Evolutionary conservation across 768 basidiomycete species (phyloP).

Genomic region (Sarcodon aspratus): DNA sequence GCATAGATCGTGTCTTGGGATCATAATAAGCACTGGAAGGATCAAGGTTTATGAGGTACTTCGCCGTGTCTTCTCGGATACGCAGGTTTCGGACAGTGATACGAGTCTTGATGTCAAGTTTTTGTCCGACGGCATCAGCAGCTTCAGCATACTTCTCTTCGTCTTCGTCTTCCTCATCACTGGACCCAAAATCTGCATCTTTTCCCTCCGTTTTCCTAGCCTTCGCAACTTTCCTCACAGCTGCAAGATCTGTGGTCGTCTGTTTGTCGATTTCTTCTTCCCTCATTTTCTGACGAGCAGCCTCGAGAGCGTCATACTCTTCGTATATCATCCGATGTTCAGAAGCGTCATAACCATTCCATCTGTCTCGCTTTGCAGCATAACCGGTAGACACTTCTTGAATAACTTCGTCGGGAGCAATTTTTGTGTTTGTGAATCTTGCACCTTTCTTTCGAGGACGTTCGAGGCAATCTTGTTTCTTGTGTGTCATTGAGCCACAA

Average conservation of each 20-base stretch:
- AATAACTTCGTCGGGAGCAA: constrained; percentile 84
- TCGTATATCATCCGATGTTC: constrained; percentile 84
- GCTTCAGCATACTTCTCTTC: constrained; percentile 98
- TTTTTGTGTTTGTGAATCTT: constrained; percentile 82
- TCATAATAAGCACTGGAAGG: constrained; percentile 96
- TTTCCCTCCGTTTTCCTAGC: constrained; percentile 60
- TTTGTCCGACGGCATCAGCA: constrained; percentile 96
- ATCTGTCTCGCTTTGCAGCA: constrained; percentile 92
- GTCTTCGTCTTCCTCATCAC: constrained; percentile 91
- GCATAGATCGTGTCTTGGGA: constrained; percentile 98
- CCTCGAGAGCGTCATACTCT: constrained; percentile 89
- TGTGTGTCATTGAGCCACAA: constrained; percentile 95
- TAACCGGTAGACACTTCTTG: constrained; percentile 72
- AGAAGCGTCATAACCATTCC: constrained; percentile 94
- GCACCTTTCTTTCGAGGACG: constrained; percentile 95
- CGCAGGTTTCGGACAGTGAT: constrained; percentile 97
- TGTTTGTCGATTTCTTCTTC: constrained; percentile 99
- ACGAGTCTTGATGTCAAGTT: constrained; percentile 94
- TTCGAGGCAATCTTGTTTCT: constrained; percentile 85
- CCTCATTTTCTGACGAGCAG: constrained; percentile 77
- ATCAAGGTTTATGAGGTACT: constrained; percentile 95
- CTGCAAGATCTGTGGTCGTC: constrained; percentile 84
- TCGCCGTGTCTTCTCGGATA: constrained; percentile 98
- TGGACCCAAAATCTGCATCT: constrained; percentile 93
- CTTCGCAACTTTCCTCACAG: constrained; percentile 91